These are phyloP conservation scores for Calocybe gangraenosa DNA, from an alignment of 768 basidiomycete genomes.

Conservation along the genomic window DNA sequence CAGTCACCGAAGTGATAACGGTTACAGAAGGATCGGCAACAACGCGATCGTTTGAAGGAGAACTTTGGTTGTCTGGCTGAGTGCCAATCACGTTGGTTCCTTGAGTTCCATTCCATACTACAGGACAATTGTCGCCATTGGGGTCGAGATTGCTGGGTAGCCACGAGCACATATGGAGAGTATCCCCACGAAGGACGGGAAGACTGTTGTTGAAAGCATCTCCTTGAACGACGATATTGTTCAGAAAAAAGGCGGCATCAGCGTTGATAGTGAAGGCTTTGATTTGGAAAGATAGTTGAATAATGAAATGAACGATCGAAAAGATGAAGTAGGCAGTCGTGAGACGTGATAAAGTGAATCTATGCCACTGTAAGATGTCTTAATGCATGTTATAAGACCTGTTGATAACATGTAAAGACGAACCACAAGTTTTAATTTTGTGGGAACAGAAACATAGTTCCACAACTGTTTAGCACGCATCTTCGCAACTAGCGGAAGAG, in stretches of 20 bases:
- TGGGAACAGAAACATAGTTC: constrained; percentile 26
- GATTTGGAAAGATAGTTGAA: constrained; percentile 68
- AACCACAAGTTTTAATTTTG: constrained; percentile 45
- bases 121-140: constrained; percentile 36
- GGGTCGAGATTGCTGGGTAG: constrained; percentile 41
- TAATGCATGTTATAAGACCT: background rate
- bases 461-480: constrained; percentile 27
- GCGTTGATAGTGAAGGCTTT: constrained; percentile 64
- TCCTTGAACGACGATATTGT: constrained; percentile 45
- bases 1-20: background rate
- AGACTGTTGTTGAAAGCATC: constrained; percentile 45
- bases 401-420: constrained; percentile 17
- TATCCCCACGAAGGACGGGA: constrained; percentile 42
- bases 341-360: constrained; percentile 63
- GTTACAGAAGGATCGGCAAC: constrained; percentile 1
- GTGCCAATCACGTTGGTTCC: constrained; percentile 8
- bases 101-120: constrained; percentile 51
- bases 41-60: background rate
- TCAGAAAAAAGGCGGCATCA: constrained; percentile 49
- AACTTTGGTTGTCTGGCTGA: constrained; percentile 2
- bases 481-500: constrained; percentile 1
- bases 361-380: constrained; percentile 49
- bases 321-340: constrained; percentile 65
- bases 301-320: constrained; percentile 58
- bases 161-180: constrained; percentile 54